Base-by-base conservation (phyloP, 2,329 filamentous ascomycete genomes). In the Magnaporthiopsis rhizophila region DNA sequence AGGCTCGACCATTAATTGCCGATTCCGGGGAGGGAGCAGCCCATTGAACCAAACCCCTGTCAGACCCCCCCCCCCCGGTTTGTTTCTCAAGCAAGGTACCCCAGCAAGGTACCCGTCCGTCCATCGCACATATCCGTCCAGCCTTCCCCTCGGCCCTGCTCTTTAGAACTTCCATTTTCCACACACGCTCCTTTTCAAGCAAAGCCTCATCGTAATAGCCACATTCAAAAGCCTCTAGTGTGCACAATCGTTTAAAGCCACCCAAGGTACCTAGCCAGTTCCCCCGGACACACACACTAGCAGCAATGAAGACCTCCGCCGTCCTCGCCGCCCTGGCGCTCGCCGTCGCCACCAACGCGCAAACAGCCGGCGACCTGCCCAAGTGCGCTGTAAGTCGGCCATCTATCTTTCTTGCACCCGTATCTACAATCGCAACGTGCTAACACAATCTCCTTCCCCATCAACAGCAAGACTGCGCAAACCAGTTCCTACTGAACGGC, bases 281-380 rank as follows among this genome's bases (percentile, higher is more conserved):
- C 26, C 26, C 45, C 45, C 38, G 4, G 18, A 21, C 32, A n/a
- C 18, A 50, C 6, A 21, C 8, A n/a, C n/a, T 18, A n/a, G 45
- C 6, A 32, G 65, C 36, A 56, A 84, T 84, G 82, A 83, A 81
- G 76, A 66, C 76, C 67, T 66, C 69, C 45, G 66, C 69, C 64
- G 73, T 80, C 65, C 69, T 81, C 69, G 73, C 83, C 68, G 72
- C 79, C 66, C 74, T 86, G 69, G 79, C 83, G 69, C 74, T 86
- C 61, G 78, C 83, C 69, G 80, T 80, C 75, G 75, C 86, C 65
- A 79, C 82, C 67, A 74, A 77, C 66, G 82, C 82, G 56, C 83
- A 85, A 71, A 45, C 38, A 45, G 70, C 80, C 65, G 68, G 71
- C 36, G 71, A 69, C 56, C 78, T 84, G 61, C 86, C 83, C 21